Base-by-base conservation (phyloP, 441 rosid species). In the Caryocar brasiliense region DNA sequence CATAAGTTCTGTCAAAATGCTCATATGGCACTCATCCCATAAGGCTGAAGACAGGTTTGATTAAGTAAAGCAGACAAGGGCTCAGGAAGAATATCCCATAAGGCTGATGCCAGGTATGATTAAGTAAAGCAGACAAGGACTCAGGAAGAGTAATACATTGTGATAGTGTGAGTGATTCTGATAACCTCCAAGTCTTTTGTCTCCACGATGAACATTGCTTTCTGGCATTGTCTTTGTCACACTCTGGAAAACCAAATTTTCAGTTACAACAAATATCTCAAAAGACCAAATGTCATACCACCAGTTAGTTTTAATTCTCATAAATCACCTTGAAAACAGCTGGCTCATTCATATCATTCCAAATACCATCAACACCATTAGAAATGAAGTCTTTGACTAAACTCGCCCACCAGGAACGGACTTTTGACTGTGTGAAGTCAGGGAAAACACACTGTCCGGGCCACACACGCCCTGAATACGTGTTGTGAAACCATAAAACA, bases 281-380 rank as follows among this genome's bases (percentile, higher is more conserved):
- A 33, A 28, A 41, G n/a, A 44, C 50, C 23, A 46, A 19, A 40
- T 27, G 8, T 10, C 40, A 47, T 10, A 0, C 10, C n/a, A n/a
- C n/a, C n/a, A n/a, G n/a, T n/a, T n/a, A n/a, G n/a, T n/a, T n/a
- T n/a, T n/a, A n/a, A n/a, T n/a, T n/a, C n/a, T n/a, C n/a, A n/a
- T n/a, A n/a, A 40, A 17, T 56, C 59, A 85, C 98, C 83, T 87
- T 85, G 64, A 87, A 91, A 46, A 91, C 42, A 51, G 96, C 79
- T 9, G 98, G 96, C 68, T 91, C 98, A 21, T 91, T 91, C 98
- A 91, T 91, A 67, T 91, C 95, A 44, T 91, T 91, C 98, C 98
- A 87, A 66, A 91, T 91, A 45, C 95, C 98, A 71, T 91, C 94
- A 52, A 87, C 96, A 41, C 96, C 95, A 73, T 77, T 81, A 59